Evolutionary conservation across 495 filamentous ascomycete species (phyloP), one percentile per base, ranked within the genome.

Genomic region (Stereocaulon alpinum): DNA sequence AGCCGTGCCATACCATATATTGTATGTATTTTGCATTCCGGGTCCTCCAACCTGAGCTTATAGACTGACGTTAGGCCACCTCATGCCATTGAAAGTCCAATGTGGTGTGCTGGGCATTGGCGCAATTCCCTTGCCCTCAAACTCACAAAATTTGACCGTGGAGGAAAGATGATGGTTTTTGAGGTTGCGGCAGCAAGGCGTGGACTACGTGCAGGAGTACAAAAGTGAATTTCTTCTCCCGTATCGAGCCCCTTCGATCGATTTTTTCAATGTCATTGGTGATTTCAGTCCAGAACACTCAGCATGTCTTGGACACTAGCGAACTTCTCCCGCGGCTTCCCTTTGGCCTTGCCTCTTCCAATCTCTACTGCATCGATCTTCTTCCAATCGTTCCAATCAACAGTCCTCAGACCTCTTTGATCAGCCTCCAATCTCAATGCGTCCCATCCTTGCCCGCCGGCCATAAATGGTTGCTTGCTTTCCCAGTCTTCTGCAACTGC

Each of bases 261-360:
- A 37, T 20, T 2, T 5, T 40, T 15, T 14, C 32, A 0, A 54
- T n/a, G 14, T 30, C 6, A 27, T 58, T 48, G 18, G 18, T 12
- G 5, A 6, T 24, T n/a, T 64, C 48, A 80, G 42, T 76, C 74
- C 58, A 85, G 64, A 40, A 88, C 82, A 22, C 76, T 71, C 41
- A 97, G 67, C 93, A 98, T 98, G 49, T 95, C 88, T 56, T 75
- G 73, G 40, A 86, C 80, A 61, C 76, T 81, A 15, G 76, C 80
- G 67, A 96, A 87, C 73, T 98, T 98, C 65, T 92, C 88, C 60
- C 93, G 83, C 62, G 78, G 76, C 72, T 95, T 97, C 12, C 90
- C 92, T 55, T 71, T 72, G 55, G 65, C 64, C 59, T 75, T 67
- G 6, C 92, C 93, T 29, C 78, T 76, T 58, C 80, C 74, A 61